A percentile compares a stretch with the other conserved stretches of the same genome.
Conservation (phyloP, 1,284 basidiomycete genomes). For the Puccinia sorghi region DNA sequence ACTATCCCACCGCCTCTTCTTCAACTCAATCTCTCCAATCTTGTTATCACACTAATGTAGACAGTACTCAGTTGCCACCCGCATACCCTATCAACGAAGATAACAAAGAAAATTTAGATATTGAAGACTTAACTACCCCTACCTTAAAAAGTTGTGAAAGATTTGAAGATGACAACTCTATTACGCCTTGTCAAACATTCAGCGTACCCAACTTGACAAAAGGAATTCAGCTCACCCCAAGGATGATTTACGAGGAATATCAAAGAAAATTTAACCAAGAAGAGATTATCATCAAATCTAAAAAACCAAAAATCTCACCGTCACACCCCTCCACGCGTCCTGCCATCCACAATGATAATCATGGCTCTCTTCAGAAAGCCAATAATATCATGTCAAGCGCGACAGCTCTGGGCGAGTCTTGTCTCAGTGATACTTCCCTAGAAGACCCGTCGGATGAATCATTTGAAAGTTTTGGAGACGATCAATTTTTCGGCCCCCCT, state of each 20-base stretch:
- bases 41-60: not conserved
- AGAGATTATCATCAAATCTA: slow-evolving; percentile 10
- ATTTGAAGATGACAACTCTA: slow-evolving; percentile 16
- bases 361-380: not conserved
- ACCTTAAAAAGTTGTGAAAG: slow-evolving; percentile 27
- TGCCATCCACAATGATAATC: not conserved
- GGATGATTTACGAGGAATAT: slow-evolving; percentile 29
- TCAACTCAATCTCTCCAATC: not conserved
- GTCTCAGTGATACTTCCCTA: not conserved
- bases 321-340: not conserved
- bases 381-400: not conserved
- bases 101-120: not conserved
- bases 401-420: not conserved
- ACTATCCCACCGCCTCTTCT: not conserved
- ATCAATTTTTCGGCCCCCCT: not conserved
- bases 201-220: not conserved
- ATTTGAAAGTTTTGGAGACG: slow-evolving; percentile 30
- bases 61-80: not conserved
- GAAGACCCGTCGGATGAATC: slow-evolving; percentile 26
- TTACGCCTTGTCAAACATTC: slow-evolving; percentile 22
- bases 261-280: slow-evolving; percentile 24
- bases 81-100: not conserved
- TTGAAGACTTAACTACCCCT: slow-evolving; percentile 21
- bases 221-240: not conserved
- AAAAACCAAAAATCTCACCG: not conserved